These are phyloP conservation scores for Tephrocybe sp. DNA, from an alignment of 768 basidiomycete species.

Conservation along the genomic window DNA sequence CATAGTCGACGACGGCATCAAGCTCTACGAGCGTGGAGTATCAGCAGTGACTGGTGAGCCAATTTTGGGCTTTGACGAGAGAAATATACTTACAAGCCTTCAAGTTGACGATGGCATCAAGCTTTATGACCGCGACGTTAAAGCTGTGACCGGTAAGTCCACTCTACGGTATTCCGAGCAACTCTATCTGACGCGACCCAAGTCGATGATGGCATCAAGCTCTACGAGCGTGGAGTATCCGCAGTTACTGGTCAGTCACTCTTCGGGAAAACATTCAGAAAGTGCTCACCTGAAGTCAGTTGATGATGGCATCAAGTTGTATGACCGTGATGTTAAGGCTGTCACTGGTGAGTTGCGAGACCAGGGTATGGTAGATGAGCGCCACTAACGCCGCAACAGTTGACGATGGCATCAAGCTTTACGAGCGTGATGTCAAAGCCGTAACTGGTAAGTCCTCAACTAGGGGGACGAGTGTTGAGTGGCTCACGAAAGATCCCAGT, in stretches of 20 bases:
- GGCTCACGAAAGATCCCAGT: neutral
- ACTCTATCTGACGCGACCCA: too few relatives aligned
- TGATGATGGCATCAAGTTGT: neutral
- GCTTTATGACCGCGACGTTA: too few relatives aligned
- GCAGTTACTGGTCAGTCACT: neutral
- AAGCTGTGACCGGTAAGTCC: too few relatives aligned
- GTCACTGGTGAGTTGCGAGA: neutral
- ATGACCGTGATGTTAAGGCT: neutral
- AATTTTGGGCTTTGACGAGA: too few relatives aligned
- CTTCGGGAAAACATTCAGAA: too few relatives aligned
- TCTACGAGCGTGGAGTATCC: too few relatives aligned
- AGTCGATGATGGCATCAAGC: too few relatives aligned
- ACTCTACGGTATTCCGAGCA: too few relatives aligned
- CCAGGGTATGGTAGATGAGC: neutral
- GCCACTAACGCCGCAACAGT: neutral
- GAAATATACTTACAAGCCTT: too few relatives aligned
- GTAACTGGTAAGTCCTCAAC: neutral
- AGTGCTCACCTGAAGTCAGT: too few relatives aligned
- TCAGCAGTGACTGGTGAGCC: too few relatives aligned
- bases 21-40: neutral
- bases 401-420: constrained; percentile 4
- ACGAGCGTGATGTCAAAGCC: constrained; percentile 1
- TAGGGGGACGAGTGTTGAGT: neutral
- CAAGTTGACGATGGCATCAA: too few relatives aligned
- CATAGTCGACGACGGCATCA: neutral